These are phyloP conservation scores for Camillea tinctor DNA, from an alignment of 2,329 filamentous ascomycete species.

Conservation along the genomic window DNA sequence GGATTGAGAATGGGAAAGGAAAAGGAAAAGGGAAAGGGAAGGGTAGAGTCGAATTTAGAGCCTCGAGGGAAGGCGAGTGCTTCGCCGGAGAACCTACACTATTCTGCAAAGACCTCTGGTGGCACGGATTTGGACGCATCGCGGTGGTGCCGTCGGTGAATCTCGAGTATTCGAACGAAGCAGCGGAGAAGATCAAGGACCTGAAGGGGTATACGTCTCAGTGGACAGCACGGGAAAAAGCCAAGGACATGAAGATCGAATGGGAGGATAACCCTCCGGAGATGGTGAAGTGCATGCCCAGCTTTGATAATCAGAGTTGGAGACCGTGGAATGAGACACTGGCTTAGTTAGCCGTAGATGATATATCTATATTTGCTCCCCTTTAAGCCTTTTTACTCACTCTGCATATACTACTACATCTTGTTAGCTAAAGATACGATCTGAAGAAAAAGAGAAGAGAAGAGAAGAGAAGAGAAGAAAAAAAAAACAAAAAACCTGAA, in stretches of 20 bases:
- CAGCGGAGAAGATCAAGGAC: slow-evolving; percentile 45
- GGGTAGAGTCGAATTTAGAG: slow-evolving; percentile 43
- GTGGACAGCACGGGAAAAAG: slow-evolving; percentile 32
- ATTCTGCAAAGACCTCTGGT: slow-evolving; percentile 59
- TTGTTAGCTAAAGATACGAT: too few relatives aligned
- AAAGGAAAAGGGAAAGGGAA: slow-evolving; percentile 19
- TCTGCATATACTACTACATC: too few relatives aligned
- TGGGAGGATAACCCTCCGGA: slow-evolving; percentile 46
- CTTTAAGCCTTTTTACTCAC: too few relatives aligned
- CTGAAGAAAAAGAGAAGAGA: too few relatives aligned
- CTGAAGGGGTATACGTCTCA: slow-evolving; percentile 48
- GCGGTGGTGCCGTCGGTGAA: slow-evolving; percentile 57
- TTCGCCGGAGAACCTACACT: slow-evolving; percentile 53
- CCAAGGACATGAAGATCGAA: slow-evolving; percentile 34
- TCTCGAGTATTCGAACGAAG: slow-evolving; percentile 51
- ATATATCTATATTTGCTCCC: too few relatives aligned
- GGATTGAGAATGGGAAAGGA: slow-evolving; percentile 19
- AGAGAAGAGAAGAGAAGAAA: too few relatives aligned
- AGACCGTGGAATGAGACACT: slow-evolving; percentile 39
- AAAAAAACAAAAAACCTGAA: too few relatives aligned
- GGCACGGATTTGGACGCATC: slow-evolving; percentile 47
- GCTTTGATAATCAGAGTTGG: slow-evolving; percentile 41
- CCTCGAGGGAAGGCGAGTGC: slow-evolving; percentile 44
- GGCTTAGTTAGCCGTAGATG: neutral
- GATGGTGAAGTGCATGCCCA: slow-evolving; percentile 48